Conservation (phyloP, 1,139 yeast genomes). For the Pichia sp. region DNA sequence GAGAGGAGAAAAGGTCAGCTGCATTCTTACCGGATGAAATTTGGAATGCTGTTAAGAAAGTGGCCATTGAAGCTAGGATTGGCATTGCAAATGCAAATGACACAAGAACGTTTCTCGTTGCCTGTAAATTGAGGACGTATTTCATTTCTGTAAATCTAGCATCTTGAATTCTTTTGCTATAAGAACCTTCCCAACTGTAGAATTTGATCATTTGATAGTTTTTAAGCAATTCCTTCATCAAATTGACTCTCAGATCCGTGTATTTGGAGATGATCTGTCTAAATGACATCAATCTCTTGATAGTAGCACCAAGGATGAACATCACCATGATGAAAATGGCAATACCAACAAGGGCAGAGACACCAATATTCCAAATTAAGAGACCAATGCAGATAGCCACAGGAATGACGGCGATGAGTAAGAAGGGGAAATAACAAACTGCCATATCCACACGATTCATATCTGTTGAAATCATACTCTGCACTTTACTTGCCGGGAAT, state of each 20-base stretch:
- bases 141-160: conserved; percentile 38
- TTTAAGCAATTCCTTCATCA: conserved; percentile 38
- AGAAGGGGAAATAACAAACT: conserved; percentile 60
- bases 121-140: conserved; percentile 36
- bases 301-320: conserved; percentile 27
- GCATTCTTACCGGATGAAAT: conserved; percentile 46
- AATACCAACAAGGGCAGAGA: conserved; percentile 60
- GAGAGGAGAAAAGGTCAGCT: conserved; percentile 72
- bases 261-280: conserved; percentile 40
- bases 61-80: conserved; percentile 40
- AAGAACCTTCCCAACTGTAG: conserved; percentile 47
- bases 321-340: conserved; percentile 40
- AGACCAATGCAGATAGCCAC: conserved; percentile 52
- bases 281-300: conserved; percentile 33
- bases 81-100: conserved; percentile 40
- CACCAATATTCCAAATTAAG: conserved; percentile 64
- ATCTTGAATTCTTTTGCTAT: conserved; percentile 31
- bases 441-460: conserved; percentile 73
- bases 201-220: conserved; percentile 41
- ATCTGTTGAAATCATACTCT: conserved; percentile 72
- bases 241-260: conserved; percentile 38
- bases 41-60: conserved; percentile 65
- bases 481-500: conserved; percentile 61
- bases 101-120: conserved; percentile 34
- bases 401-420: conserved; percentile 56